Evolutionary conservation across 345 rosid species (phyloP), one percentile per base, ranked within the genome.

Genomic region (Boechera divaricarpa): DNA sequence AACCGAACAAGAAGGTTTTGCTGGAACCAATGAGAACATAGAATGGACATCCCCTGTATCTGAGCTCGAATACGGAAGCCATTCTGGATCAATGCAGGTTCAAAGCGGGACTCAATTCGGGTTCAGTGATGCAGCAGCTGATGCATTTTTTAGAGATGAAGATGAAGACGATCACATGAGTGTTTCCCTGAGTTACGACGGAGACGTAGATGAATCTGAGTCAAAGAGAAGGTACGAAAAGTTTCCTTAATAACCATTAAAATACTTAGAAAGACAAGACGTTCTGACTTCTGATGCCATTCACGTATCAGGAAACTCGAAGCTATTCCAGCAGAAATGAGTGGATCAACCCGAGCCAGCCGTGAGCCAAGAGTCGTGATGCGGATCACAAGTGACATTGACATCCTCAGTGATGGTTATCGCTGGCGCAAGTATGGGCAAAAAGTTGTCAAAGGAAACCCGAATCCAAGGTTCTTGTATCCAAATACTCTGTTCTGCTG

Each of bases 341-440:
- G 89, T 78, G 98, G 96, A 81, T 93, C 97, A 68, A 82, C 92
- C 10, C 80, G 95, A 80, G 82, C 89, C 57, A 90, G 85, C 56
- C 96, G 97, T 35, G 89, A 63, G 79, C 86, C 12, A 84, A 83
- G 79, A 78, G 83, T 77, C 44, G 90, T 93, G 75, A 83, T 91
- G 66, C 86, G 87, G 81, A 88, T 90, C 32, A 81, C 86, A 69
- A 91, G 95, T 73, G 89, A 85, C 54, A 90, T 86, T 70, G 97
- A 90, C 84, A 86, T 89, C 35, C 93, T 91, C 16, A 90, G 88
- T 56, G 97, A 91, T 86, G 97, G 97, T 12, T 90, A 88, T 80
- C 78, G 97, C 76, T 91, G 97, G 95, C 87, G 97, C 72, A 91
- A 91, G 76, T 91, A 91, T 41, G 95, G 97, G 1, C 95, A 90